Evolutionary conservation across 768 basidiomycete species (phyloP).

Genomic region (Mycena albidolilacea): DNA sequence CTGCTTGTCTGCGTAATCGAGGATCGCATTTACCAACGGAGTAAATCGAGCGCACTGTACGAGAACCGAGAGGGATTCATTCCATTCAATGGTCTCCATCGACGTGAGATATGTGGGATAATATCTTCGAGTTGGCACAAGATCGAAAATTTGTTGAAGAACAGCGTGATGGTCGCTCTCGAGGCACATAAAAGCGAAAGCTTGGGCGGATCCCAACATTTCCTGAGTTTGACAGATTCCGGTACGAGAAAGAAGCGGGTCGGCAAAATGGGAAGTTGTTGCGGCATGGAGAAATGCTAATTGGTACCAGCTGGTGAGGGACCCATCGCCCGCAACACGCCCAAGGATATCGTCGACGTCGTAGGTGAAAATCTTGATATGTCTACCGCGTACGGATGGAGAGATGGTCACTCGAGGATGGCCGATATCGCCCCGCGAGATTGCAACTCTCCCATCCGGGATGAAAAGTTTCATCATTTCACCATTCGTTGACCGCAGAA

Average conservation of each 20-base stretch:
- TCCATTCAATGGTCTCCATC: conserved; percentile 61
- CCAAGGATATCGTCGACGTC: conserved; percentile 52
- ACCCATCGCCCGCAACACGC: conserved; percentile 48
- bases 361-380: conserved; percentile 45
- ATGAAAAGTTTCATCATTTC: conserved; percentile 51
- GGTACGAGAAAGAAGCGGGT: conserved; percentile 59
- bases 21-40: conserved; percentile 11
- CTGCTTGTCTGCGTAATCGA: conserved; percentile 26
- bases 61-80: neutral
- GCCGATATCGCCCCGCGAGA: conserved; percentile 19
- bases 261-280: conserved; percentile 57
- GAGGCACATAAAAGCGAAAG: conserved; percentile 57
- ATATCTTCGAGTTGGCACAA: conserved; percentile 54
- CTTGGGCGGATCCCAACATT: conserved; percentile 54
- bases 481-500: conserved; percentile 48
- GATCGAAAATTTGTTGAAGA: conserved; percentile 49
- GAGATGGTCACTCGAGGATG: conserved; percentile 45
- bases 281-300: conserved; percentile 62
- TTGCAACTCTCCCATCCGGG: conserved; percentile 53
- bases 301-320: conserved; percentile 48
- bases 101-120: conserved; percentile 53
- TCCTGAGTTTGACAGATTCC: conserved; percentile 62
- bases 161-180: conserved; percentile 46
- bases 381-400: conserved; percentile 10
- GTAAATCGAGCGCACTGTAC: conserved; percentile 18